A percentile compares a stretch with the other conserved stretches of the same genome.
Conservation (phyloP, 2,329 filamentous ascomycete genomes). For the Keithomyces neogunnii region DNA sequence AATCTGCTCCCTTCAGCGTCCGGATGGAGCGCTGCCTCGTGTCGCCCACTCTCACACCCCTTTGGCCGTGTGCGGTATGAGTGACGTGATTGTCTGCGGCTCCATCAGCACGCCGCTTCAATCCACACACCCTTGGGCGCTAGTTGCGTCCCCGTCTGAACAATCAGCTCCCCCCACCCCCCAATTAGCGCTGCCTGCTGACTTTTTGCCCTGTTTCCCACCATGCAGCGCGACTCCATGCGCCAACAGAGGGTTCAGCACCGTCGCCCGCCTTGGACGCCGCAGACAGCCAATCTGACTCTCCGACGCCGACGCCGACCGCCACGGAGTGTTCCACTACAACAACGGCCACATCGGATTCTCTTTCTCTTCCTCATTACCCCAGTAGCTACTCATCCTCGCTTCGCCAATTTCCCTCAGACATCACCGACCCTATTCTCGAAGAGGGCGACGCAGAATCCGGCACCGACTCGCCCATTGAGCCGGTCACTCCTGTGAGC, state of each 20-base stretch:
- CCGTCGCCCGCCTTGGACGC: slow-evolving; percentile 1
- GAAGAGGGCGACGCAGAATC: slow-evolving; percentile 49
- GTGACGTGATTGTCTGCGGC: slow-evolving; percentile 12
- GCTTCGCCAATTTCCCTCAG: slow-evolving; percentile 39
- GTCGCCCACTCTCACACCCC: neutral
- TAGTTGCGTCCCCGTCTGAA: no score
- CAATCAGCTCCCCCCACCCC: neutral
- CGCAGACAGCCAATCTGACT: slow-evolving; percentile 4
- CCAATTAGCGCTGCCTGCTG: slow-evolving; percentile 7
- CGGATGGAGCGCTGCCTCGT: slow-evolving; percentile 8
- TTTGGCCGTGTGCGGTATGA: slow-evolving; percentile 4
- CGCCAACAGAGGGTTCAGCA: neutral
- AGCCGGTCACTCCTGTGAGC: slow-evolving; percentile 54
- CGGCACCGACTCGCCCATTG: slow-evolving; percentile 49
- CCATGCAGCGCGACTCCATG: slow-evolving; percentile 1
- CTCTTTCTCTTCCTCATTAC: slow-evolving; percentile 1
- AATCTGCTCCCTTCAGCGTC: neutral
- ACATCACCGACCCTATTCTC: slow-evolving; percentile 43
- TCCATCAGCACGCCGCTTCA: neutral
- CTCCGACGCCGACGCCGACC: slow-evolving; percentile 7
- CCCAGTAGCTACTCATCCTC: slow-evolving; percentile 28
- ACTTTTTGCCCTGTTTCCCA: slow-evolving; percentile 7
- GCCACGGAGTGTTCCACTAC: slow-evolving; percentile 5
- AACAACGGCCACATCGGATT: slow-evolving; percentile 6
- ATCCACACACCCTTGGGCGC: neutral